Evolutionary conservation across 73 alveolate species (phyloP).

Genomic region (Symbiodinium pilosum): DNA sequence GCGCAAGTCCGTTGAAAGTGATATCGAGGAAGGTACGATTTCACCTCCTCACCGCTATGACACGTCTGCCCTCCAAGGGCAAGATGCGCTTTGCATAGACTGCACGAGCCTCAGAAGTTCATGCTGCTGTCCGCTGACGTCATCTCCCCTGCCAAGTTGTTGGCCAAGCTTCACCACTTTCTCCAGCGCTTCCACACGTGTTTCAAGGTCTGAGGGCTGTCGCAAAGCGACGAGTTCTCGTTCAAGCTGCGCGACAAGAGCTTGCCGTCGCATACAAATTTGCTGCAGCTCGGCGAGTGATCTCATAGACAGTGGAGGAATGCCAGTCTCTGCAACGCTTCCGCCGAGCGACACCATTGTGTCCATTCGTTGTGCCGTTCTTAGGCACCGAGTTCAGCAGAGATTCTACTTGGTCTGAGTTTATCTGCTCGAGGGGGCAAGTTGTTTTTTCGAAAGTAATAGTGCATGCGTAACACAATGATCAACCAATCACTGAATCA

Average conservation of each 20-base stretch:
- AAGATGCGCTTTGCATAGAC: neutral
- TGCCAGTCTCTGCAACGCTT: neutral
- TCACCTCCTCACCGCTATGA: too few species aligned
- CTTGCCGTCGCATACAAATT: neutral
- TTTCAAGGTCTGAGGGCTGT: neutral
- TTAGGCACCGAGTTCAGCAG: neutral
- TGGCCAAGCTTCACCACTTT: slow-evolving; percentile 8
- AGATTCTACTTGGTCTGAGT: neutral
- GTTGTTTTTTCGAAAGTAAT: too few species aligned
- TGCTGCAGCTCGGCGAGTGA: neutral
- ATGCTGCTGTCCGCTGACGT: neutral
- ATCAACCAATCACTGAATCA: too few species aligned
- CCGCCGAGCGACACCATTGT: neutral
- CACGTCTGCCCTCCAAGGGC: too few species aligned
- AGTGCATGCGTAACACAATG: too few species aligned
- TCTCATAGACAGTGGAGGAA: neutral
- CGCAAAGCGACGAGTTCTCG: neutral
- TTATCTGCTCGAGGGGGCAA: too few species aligned
- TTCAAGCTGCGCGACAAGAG: neutral
- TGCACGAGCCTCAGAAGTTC: neutral
- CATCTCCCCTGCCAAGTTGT: neutral
- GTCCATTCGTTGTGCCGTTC: neutral
- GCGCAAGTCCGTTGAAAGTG: too few species aligned
- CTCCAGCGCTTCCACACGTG: slow-evolving; percentile 1
- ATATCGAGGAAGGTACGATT: too few species aligned